Evolutionary conservation across 2,329 filamentous ascomycete genomes (phyloP), one percentile per base, ranked within the genome.

Genomic region (Ampelomyces quisqualis): DNA sequence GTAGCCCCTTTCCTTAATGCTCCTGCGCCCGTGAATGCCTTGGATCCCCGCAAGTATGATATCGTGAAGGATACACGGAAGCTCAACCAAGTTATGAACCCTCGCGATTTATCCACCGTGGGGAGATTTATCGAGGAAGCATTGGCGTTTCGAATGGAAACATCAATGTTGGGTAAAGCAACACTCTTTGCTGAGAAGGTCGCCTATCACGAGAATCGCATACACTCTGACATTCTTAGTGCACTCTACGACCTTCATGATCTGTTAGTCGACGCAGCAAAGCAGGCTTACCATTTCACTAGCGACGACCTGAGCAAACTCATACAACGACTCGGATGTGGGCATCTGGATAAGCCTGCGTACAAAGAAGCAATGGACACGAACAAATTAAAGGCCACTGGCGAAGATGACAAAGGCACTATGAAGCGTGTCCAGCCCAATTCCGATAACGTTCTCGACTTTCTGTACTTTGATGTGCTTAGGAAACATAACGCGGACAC

Each of bases 1-100:
- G 84, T 88, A 0, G 53, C 71, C 4, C 80, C 81, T n/a, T 91
- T 91, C 51, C 51, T 57, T 4, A 89, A 86, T 43, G 79, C 80
- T 0, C 70, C 75, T 0, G 65, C 75, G 5, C 79, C 77, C 0
- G 21, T 58, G 1, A 39, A 63, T 6, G 68, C 68, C 0, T 73
- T 79, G 37, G 62, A 84, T 0, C 69, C 77, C 5, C 41, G 65
- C 5, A 46, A 67, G 2, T 74, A 78, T 1, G 75, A 77, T 9
- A 70, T 88, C 6, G 55, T 52, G 0, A 77, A 80, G 36, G 70
- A 78, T 11, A 70, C 55, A 1, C 67, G 65, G 0, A 77, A 63
- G 0, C 75, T 84, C 18, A 31, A 51, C 3, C 73, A 78, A 0
- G 58, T 84, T 2, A 69, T 48, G 20, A 34, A 55, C 5, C 29